These are phyloP conservation scores for Pseudogymnoascus sp. DNA, from an alignment of 2,329 filamentous ascomycete species.

Conservation along the genomic window DNA sequence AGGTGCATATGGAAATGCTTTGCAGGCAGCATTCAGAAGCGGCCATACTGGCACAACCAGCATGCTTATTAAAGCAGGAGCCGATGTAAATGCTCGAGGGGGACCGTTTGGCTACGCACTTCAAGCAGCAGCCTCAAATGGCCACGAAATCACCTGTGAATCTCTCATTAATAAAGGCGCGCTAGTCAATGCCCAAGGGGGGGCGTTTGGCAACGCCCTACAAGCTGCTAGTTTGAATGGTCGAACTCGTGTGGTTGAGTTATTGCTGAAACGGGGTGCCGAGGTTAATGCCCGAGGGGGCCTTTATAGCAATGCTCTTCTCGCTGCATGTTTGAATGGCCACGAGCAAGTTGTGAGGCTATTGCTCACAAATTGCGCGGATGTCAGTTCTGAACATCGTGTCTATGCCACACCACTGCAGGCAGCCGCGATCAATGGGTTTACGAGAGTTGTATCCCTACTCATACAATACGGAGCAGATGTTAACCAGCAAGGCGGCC, in stretches of 20 bases:
- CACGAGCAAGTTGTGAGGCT: not conserved
- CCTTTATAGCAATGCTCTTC: not conserved
- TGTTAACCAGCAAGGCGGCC: not conserved
- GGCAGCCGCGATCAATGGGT: not conserved
- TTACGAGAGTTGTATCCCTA: not conserved
- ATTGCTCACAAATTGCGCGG: not conserved
- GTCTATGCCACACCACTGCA: not conserved
- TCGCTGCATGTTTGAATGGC: not conserved
- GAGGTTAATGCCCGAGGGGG: not conserved
- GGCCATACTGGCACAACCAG: not conserved
- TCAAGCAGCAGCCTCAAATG: not conserved
- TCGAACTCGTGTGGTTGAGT: slow-evolving; percentile 10
- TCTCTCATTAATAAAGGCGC: not conserved
- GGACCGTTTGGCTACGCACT: not conserved
- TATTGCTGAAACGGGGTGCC: slow-evolving; percentile 18
- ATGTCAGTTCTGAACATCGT: not conserved
- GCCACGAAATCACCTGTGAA: not conserved
- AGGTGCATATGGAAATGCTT: not conserved
- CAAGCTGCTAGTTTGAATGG: not conserved
- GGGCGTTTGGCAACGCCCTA: not conserved
- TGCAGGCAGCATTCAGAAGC: not conserved
- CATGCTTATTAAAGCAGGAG: not conserved
- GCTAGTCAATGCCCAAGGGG: not conserved
- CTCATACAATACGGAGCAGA: not conserved
- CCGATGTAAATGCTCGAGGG: not conserved